A percentile compares a stretch with the other conserved stretches of the same genome.
phyloP scores from a whole-genome alignment of 306 rosid genomes.

The Luffa acutangula region DNA sequence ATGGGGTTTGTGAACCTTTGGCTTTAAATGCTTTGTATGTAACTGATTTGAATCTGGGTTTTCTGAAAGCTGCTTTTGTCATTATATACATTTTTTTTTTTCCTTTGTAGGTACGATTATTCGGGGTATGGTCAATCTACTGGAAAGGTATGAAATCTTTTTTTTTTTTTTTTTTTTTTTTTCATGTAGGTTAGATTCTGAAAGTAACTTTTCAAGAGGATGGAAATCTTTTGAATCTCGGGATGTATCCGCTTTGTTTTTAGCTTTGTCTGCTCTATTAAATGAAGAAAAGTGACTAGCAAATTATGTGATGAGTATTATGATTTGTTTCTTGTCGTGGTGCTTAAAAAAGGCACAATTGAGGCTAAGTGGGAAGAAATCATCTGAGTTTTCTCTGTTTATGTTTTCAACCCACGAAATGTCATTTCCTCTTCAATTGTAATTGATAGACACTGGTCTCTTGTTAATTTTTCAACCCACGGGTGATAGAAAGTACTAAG shows the following conservation, averaged over 20 bases:
- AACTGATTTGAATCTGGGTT: slow-evolving; percentile 2
- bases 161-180: slow-evolving; percentile 2
- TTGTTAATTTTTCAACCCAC: not conserved
- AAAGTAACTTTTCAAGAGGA: not conserved
- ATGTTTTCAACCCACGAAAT: not conserved
- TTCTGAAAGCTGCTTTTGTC: not conserved
- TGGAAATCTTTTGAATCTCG: not conserved
- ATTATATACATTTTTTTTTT: not conserved
- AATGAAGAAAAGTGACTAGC: not conserved
- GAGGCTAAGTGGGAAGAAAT: not conserved
- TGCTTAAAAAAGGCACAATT: not conserved
- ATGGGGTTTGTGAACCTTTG: slow-evolving; percentile 43
- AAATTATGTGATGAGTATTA: not conserved
- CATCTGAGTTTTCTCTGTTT: not conserved
- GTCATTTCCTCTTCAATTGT: not conserved
- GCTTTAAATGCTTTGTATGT: not conserved
- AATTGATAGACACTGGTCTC: not conserved
- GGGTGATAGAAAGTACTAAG: not conserved
- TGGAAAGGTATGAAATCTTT: slow-evolving; percentile 59
- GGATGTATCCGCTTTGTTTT: not conserved
- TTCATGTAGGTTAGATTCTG: not conserved
- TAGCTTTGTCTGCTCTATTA: not conserved
- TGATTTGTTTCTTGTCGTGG: not conserved
- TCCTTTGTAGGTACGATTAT: slow-evolving; percentile 63
- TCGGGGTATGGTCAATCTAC: slow-evolving; percentile 84